Evolutionary conservation across 441 rosid genomes (phyloP).

Genomic region (Rhodomyrtus psidioides): DNA sequence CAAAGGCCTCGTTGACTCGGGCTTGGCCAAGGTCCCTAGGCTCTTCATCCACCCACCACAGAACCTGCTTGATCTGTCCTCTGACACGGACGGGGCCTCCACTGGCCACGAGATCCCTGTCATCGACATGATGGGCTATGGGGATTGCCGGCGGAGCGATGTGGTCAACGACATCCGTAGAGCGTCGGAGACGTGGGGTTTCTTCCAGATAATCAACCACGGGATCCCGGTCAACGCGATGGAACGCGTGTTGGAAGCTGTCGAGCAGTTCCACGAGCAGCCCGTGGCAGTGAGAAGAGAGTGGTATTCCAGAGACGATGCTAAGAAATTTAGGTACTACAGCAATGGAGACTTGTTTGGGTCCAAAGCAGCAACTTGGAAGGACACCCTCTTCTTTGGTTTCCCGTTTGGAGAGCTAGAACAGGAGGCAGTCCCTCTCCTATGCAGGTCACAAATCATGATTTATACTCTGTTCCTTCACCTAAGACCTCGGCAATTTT

Average conservation of each 20-base stretch:
- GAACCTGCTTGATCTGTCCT: neutral
- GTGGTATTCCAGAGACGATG: neutral
- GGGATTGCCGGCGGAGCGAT: neutral
- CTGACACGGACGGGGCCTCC: neutral
- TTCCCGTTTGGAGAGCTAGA: neutral
- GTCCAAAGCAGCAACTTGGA: neutral
- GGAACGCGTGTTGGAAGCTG: neutral
- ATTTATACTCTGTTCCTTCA: neutral
- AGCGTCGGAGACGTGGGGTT: neutral
- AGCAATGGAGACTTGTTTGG: neutral
- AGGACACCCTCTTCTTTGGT: neutral
- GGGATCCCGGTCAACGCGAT: neutral
- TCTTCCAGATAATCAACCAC: neutral
- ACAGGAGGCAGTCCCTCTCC: neutral
- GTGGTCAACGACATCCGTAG: neutral
- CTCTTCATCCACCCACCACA: neutral
- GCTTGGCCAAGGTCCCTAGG: neutral
- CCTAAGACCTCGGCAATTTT: neutral
- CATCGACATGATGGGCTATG: neutral
- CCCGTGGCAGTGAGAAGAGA: neutral
- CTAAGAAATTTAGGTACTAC: neutral
- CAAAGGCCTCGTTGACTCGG: neutral
- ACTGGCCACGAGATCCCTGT: neutral
- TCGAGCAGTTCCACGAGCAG: neutral
- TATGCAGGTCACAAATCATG: neutral